Conservation (phyloP, 75 land plant genomes). For the Cryptomeria japonica region DNA sequence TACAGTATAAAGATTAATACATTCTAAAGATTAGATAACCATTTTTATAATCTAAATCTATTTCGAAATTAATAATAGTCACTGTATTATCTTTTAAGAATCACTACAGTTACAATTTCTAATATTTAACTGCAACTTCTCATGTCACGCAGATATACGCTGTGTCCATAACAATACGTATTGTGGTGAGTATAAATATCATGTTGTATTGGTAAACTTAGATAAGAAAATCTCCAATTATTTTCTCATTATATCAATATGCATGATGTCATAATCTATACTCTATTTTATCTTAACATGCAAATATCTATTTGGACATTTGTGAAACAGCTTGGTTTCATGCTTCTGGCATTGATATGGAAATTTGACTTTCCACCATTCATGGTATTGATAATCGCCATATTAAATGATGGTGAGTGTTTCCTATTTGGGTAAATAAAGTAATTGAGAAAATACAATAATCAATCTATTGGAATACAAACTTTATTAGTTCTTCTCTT, state of each 20-base stretch:
- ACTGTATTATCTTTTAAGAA: background rate
- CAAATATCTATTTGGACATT: background rate
- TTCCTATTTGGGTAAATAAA: background rate
- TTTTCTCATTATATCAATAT: too few relatives aligned
- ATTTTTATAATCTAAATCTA: background rate
- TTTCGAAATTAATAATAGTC: background rate
- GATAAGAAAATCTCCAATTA: background rate
- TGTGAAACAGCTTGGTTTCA: slow-evolving; percentile 44
- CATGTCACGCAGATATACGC: slow-evolving; percentile 47
- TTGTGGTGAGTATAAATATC: slow-evolving; percentile 42
- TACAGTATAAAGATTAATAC: too few relatives aligned
- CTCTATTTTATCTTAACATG: background rate
- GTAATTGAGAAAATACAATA: background rate
- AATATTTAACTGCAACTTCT: background rate
- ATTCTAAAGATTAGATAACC: too few relatives aligned
- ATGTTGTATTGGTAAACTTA: background rate
- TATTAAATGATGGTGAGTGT: slow-evolving; percentile 60
- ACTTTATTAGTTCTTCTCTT: background rate
- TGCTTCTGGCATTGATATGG: slow-evolving; percentile 46
- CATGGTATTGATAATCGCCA: slow-evolving; percentile 65
- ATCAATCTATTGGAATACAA: background rate
- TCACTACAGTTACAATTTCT: background rate
- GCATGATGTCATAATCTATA: background rate
- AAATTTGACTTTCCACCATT: slow-evolving; percentile 55
- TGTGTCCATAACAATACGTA: slow-evolving; percentile 59